Percentiles rank a stretch among this genome's conserved stretches.
phyloP scores from a whole-genome alignment of 257 asterid genomes.

The Ballota nigra region DNA sequence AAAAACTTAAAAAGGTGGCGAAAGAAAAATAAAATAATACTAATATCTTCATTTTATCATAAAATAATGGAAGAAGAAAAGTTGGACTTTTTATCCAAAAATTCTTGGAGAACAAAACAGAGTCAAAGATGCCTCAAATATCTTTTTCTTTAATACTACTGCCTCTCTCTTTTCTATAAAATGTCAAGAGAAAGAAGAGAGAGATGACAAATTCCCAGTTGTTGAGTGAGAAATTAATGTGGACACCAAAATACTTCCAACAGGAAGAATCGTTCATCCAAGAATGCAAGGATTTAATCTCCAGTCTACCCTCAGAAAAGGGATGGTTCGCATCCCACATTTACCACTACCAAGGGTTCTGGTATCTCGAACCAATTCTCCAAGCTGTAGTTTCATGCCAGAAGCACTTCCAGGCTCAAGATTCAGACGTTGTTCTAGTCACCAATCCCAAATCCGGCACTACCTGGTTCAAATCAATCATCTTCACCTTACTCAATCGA shows the following conservation, averaged over 20 bases:
- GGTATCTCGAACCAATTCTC: conserved; percentile 18
- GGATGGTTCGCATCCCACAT: conserved; percentile 23
- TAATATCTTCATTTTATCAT: too few relatives aligned
- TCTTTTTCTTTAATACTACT: too few relatives aligned
- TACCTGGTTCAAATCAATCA: conserved; percentile 21
- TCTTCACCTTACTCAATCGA: conserved; percentile 18
- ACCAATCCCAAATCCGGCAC: conserved; percentile 26
- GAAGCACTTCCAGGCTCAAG: conserved; percentile 9
- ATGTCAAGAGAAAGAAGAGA: too few relatives aligned
- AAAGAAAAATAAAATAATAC: too few relatives aligned
- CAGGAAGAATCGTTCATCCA: conserved; percentile 18
- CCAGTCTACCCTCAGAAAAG: conserved; percentile 31
- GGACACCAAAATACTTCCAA: conserved; percentile 20
- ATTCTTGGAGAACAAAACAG: neutral
- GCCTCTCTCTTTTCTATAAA: too few relatives aligned
- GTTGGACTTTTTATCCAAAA: neutral
- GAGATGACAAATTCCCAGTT: neutral
- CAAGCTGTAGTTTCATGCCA: conserved; percentile 25
- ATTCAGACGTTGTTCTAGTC: conserved; percentile 7
- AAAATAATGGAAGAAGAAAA: neutral
- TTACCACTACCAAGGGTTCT: conserved; percentile 39
- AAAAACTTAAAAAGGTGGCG: too few relatives aligned
- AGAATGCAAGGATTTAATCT: conserved; percentile 26
- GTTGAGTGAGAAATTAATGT: neutral
- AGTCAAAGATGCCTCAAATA: neutral